Evolutionary conservation across 345 rosid genomes (phyloP).

Genomic region (Linum trigynum): DNA sequence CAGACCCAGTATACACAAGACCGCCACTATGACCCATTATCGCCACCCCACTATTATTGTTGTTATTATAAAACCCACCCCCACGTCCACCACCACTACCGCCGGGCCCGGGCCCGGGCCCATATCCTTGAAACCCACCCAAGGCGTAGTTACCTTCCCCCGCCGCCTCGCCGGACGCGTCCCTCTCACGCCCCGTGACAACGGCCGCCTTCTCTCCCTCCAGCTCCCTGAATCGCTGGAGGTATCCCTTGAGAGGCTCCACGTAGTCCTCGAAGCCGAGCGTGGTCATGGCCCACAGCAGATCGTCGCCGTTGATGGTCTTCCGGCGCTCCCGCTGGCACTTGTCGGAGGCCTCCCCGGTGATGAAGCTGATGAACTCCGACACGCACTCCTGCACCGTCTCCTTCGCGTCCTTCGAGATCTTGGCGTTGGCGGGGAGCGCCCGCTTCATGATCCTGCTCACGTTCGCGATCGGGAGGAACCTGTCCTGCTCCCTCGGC

Average conservation of each 20-base stretch:
- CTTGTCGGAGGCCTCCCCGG: conserved; percentile 21
- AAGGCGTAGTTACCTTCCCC: conserved; percentile 4
- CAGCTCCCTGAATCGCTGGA: conserved; percentile 19
- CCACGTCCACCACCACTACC: neutral
- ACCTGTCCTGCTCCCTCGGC: conserved; percentile 14
- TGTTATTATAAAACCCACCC: conserved; percentile 13
- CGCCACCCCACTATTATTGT: neutral
- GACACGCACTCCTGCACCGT: conserved; percentile 22
- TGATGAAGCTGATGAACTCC: conserved; percentile 21
- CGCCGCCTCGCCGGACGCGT: conserved; percentile 7
- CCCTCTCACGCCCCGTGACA: conserved; percentile 13
- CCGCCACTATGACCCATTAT: neutral
- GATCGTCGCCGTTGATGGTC: conserved; percentile 21
- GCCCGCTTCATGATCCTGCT: conserved; percentile 23
- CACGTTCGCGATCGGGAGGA: conserved; percentile 19
- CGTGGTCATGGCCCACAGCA: conserved; percentile 21
- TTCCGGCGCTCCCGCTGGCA: conserved; percentile 21
- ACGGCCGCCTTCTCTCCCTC: conserved; percentile 17
- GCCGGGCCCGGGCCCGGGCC: conserved; percentile 4
- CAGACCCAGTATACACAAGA: conserved; percentile 7
- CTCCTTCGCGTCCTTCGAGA: conserved; percentile 22
- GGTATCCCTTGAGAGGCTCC: conserved; percentile 14
- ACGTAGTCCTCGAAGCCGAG: conserved; percentile 18
- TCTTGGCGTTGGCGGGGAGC: conserved; percentile 18
- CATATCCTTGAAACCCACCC: conserved; percentile 11